These are phyloP conservation scores for Cordyceps cicadae DNA, from an alignment of 2,329 filamentous ascomycete species.

Conservation along the genomic window DNA sequence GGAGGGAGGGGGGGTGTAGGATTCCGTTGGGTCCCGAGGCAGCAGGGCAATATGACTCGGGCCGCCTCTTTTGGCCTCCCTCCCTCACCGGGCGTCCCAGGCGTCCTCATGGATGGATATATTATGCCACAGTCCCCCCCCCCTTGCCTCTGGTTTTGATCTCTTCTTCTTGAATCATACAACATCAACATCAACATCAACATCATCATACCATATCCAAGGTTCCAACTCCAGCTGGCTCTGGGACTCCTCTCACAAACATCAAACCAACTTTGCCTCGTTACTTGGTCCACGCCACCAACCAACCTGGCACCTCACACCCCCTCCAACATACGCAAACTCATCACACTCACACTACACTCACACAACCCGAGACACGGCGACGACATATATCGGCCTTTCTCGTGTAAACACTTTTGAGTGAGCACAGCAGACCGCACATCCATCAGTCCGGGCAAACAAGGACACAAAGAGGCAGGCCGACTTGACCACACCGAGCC, in stretches of 20 bases:
- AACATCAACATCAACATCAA: not conserved
- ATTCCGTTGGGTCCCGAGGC: conserved; percentile 9
- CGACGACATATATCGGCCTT: not conserved
- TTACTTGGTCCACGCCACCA: not conserved
- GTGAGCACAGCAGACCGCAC: not conserved
- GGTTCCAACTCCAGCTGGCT: conserved; percentile 5
- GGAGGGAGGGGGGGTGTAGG: not conserved
- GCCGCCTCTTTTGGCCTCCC: not conserved
- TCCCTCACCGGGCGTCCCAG: not conserved
- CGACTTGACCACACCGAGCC: not conserved
- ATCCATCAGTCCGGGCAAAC: not conserved
- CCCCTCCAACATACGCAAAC: not conserved
- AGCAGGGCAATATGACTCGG: conserved; percentile 10
- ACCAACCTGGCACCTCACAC: not conserved
- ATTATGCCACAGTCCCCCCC: conserved; percentile 2
- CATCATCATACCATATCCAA: not conserved
- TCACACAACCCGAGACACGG: not conserved
- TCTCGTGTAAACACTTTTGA: not conserved
- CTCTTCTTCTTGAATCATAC: not conserved
- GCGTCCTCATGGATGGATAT: not conserved
- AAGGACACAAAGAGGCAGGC: not conserved
- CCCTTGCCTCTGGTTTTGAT: not conserved
- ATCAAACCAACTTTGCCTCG: not conserved
- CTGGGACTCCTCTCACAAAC: not conserved
- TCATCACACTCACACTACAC: too few relatives aligned